A percentile compares a stretch with the other conserved stretches of the same genome.
phyloP scores from a whole-genome alignment of 2,329 filamentous ascomycete genomes.

The Amauroascus verrucosus region DNA sequence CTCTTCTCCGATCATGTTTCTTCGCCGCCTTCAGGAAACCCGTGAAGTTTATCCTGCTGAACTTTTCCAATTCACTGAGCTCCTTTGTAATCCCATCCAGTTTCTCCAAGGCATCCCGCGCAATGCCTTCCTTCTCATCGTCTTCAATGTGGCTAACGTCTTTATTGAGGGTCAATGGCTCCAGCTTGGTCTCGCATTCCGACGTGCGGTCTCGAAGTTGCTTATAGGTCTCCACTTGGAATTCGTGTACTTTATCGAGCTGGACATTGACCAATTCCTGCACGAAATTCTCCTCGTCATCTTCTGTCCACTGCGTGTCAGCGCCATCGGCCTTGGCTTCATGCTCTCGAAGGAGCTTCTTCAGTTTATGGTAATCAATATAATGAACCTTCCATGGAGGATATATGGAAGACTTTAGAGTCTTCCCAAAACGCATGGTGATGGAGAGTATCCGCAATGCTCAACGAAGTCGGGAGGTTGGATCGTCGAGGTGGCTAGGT shows the following conservation, averaged over 20 bases:
- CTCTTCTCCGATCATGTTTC: constrained; percentile 94
- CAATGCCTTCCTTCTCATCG: constrained; percentile 44
- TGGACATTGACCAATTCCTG: constrained; percentile 91
- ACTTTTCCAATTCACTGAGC: constrained; percentile 86
- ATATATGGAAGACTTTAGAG: constrained; percentile 68
- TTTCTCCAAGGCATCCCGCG: constrained; percentile 62
- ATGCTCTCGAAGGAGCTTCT: constrained; percentile 75
- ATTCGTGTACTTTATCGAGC: constrained; percentile 85
- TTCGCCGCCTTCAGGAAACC: constrained; percentile 97
- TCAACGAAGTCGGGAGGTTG: background rate
- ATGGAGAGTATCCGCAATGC: background rate
- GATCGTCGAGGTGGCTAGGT: background rate
- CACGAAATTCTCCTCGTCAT: constrained; percentile 87
- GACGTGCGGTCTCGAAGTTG: constrained; percentile 71
- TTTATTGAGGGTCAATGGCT: constrained; percentile 42
- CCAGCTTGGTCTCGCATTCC: constrained; percentile 55
- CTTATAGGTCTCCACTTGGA: constrained; percentile 73
- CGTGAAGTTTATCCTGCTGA: constrained; percentile 92
- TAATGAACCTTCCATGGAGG: constrained; percentile 85
- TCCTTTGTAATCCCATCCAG: constrained; percentile 67
- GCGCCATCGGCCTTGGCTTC: constrained; percentile 39
- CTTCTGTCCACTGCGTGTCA: constrained; percentile 71
- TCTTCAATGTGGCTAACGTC: constrained; percentile 28
- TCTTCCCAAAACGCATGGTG: constrained; percentile 86
- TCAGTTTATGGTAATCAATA: constrained; percentile 91